Evolutionary conservation across 108 stramenopile genomes (phyloP).

Genomic region (Skeletonema grethae): DNA sequence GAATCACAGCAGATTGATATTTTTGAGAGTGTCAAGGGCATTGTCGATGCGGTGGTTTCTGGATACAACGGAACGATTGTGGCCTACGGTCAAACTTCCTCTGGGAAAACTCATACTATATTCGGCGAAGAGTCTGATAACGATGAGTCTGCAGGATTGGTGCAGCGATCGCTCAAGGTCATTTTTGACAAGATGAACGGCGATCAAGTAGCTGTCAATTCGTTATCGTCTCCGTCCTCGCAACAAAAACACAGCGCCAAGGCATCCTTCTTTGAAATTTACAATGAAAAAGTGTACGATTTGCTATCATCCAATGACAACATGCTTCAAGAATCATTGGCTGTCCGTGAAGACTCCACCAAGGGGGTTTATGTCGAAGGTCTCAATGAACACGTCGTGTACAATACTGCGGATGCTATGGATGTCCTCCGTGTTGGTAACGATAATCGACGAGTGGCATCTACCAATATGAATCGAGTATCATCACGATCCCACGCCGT

Average conservation of each 20-base stretch:
- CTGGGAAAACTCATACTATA: slow-evolving; percentile 49
- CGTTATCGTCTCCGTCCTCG: neutral
- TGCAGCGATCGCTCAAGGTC: slow-evolving; percentile 50
- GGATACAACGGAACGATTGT: slow-evolving; percentile 57
- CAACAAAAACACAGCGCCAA: slow-evolving; percentile 27
- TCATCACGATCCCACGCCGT: slow-evolving; percentile 65
- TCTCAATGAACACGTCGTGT: slow-evolving; percentile 45
- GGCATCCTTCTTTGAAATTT: slow-evolving; percentile 58
- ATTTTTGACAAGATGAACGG: slow-evolving; percentile 40
- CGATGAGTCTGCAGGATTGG: slow-evolving; percentile 36
- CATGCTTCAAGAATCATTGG: slow-evolving; percentile 46
- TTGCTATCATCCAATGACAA: slow-evolving; percentile 46
- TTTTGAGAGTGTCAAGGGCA: slow-evolving; percentile 37
- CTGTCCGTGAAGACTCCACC: slow-evolving; percentile 62
- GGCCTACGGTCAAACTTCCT: slow-evolving; percentile 52
- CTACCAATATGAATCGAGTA: slow-evolving; percentile 75
- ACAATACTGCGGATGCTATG: slow-evolving; percentile 34
- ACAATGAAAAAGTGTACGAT: slow-evolving; percentile 64
- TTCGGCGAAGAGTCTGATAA: slow-evolving; percentile 41
- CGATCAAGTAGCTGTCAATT: neutral
- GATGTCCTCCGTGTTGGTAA: slow-evolving; percentile 26
- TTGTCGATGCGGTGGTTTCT: slow-evolving; percentile 43
- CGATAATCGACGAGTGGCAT: slow-evolving; percentile 39
- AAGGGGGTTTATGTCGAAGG: slow-evolving; percentile 69
- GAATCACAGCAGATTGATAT: slow-evolving; percentile 27